These are phyloP conservation scores for Mucor plumbeus DNA, from an alignment of 371 early-diverging fungal species.

Conservation along the genomic window DNA sequence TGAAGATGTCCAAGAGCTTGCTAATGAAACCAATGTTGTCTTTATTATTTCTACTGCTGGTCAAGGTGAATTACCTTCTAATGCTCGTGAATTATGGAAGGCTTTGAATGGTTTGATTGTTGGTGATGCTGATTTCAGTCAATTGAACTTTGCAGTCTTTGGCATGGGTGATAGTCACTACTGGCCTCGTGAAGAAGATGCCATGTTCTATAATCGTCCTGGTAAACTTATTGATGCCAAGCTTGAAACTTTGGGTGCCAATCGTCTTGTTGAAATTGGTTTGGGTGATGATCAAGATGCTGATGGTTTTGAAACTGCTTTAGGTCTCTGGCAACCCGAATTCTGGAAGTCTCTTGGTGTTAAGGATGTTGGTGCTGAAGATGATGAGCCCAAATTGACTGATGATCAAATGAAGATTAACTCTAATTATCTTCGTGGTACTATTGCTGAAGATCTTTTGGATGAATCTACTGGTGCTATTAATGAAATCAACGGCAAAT, in stretches of 20 bases:
- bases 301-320: constrained; percentile 88
- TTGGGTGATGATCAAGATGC: constrained; percentile 93
- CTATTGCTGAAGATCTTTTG: constrained; percentile 81
- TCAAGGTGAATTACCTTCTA: constrained; percentile 95
- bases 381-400: constrained; percentile 73
- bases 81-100: constrained; percentile 89
- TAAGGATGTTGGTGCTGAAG: constrained; percentile 62
- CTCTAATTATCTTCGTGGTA: constrained; percentile 91
- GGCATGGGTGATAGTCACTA: constrained; percentile 94
- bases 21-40: constrained; percentile 75
- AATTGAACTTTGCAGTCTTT: constrained; percentile 80
- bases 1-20: constrained; percentile 75
- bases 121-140: constrained; percentile 70
- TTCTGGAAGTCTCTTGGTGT: constrained; percentile 87
- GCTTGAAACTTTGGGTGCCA: constrained; percentile 77
- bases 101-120: constrained; percentile 56
- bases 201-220: constrained; percentile 88
- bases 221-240: constrained; percentile 85
- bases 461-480: constrained; percentile 89
- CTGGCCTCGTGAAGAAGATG: constrained; percentile 93
- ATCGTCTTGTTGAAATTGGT: constrained; percentile 66
- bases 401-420: constrained; percentile 91
- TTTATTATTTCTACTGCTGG: constrained; percentile 89
- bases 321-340: constrained; percentile 76
- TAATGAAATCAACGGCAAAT: constrained; percentile 85